A percentile compares a stretch with the other conserved stretches of the same genome.
Evolutionary conservation across 768 basidiomycete genomes (phyloP).

Genomic region (Amanita exitialis): DNA sequence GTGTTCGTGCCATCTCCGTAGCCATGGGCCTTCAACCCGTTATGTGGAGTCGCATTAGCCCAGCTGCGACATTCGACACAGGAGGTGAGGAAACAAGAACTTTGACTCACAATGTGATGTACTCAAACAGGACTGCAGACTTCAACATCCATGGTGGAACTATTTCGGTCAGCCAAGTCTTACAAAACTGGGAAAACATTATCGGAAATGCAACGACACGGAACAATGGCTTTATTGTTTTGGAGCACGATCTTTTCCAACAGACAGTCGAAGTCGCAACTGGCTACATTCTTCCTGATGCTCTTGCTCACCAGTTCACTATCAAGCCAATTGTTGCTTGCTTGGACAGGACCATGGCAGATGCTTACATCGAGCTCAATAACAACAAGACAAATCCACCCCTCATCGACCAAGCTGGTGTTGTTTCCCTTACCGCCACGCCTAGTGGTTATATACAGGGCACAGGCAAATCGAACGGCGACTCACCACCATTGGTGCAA

Average conservation of each 20-base stretch:
- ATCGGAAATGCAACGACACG: constrained; percentile 48
- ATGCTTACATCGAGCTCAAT: constrained; percentile 81
- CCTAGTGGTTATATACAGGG: constrained; percentile 21
- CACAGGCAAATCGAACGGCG: constrained; percentile 9
- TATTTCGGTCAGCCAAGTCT: constrained; percentile 45
- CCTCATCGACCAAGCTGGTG: constrained; percentile 13
- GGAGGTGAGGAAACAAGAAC: constrained; percentile 28
- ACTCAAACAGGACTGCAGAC: constrained; percentile 31
- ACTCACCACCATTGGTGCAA: background rate
- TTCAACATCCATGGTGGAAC: constrained; percentile 70
- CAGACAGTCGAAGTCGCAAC: constrained; percentile 79
- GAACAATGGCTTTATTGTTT: constrained; percentile 76
- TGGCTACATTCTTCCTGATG: constrained; percentile 79
- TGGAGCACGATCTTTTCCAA: constrained; percentile 82
- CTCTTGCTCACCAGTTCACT: constrained; percentile 57
- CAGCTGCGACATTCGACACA: constrained; percentile 60
- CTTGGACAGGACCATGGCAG: constrained; percentile 40
- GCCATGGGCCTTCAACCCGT: constrained; percentile 81
- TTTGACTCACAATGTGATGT: background rate
- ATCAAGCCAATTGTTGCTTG: constrained; percentile 69
- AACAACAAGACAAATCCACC: constrained; percentile 57
- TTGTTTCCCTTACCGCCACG: constrained; percentile 19
- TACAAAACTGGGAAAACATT: constrained; percentile 68
- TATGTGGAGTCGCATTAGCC: constrained; percentile 72
- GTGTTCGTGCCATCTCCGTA: constrained; percentile 72